These are phyloP conservation scores for Aspergillus tubingensis DNA, from an alignment of 2,329 filamentous ascomycete genomes.

Conservation along the genomic window DNA sequence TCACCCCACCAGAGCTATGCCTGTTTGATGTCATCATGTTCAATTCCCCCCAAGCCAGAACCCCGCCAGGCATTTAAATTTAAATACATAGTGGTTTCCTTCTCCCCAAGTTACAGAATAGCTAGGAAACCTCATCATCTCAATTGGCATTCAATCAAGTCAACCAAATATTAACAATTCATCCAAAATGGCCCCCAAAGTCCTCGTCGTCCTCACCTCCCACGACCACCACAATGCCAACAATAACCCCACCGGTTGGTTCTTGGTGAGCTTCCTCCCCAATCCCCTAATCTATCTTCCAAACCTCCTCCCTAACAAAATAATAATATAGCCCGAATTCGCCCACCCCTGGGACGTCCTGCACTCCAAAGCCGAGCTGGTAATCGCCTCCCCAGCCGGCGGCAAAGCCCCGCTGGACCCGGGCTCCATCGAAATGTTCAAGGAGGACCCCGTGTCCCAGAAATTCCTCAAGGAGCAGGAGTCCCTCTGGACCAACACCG, in stretches of 20 bases:
- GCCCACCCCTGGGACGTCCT: slow-evolving; percentile 66
- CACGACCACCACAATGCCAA: slow-evolving; percentile 49
- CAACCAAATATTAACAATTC: too few species aligned
- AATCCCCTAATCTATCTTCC: background rate
- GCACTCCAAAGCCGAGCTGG: slow-evolving; percentile 54
- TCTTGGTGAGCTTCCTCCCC: slow-evolving; percentile 52
- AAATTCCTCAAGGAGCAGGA: slow-evolving; percentile 60
- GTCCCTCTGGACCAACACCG: slow-evolving; percentile 64
- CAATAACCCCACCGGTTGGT: slow-evolving; percentile 67
- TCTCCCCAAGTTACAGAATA: background rate
- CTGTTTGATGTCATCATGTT: too few species aligned
- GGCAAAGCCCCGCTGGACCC: slow-evolving; percentile 66
- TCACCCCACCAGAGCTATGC: too few species aligned
- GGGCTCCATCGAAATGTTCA: slow-evolving; percentile 56
- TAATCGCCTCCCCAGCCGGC: slow-evolving; percentile 63
- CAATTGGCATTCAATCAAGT: background rate
- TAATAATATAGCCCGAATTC: slow-evolving; percentile 52
- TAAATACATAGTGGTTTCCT: too few species aligned
- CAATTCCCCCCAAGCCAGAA: too few species aligned
- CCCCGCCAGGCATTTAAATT: too few species aligned
- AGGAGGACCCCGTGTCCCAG: slow-evolving; percentile 52
- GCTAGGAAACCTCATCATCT: background rate
- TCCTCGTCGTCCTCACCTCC: slow-evolving; percentile 72
- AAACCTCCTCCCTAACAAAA: too few species aligned
- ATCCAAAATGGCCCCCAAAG: slow-evolving; percentile 50